Evolutionary conservation across 108 stramenopile genomes (phyloP).

Genomic region (Nannochloropsis salina): DNA sequence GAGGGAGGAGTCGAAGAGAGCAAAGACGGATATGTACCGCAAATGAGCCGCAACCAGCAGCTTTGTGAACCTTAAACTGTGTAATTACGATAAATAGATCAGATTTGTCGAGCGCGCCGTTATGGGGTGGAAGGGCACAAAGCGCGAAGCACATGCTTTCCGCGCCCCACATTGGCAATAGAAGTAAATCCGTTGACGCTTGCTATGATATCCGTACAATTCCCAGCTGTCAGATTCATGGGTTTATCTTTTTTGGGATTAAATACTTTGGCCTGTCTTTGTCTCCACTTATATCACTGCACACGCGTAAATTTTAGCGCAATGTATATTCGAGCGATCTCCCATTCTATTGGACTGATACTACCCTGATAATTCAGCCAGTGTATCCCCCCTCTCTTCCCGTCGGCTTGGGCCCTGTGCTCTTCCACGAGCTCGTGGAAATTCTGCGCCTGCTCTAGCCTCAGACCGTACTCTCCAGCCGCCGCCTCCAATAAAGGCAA

Average conservation of each 20-base stretch:
- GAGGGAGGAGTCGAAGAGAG: neutral
- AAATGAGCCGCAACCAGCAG: too few relatives aligned
- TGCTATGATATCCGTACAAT: too few relatives aligned
- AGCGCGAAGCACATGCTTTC: neutral
- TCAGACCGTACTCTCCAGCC: conserved; percentile 33
- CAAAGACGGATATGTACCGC: neutral
- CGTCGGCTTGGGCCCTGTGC: conserved; percentile 22
- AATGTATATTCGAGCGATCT: conserved; percentile 26
- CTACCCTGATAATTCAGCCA: conserved; percentile 37
- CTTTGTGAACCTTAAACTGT: too few relatives aligned
- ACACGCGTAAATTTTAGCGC: neutral
- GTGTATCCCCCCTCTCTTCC: conserved; percentile 28
- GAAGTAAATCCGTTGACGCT: too few relatives aligned
- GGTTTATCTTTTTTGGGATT: neutral
- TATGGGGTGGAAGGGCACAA: neutral
- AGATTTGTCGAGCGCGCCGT: too few relatives aligned
- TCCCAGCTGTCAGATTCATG: neutral
- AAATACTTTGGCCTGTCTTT: too few relatives aligned
- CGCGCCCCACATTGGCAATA: too few relatives aligned
- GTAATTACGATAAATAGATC: too few relatives aligned
- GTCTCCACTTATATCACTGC: neutral
- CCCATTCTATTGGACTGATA: conserved; percentile 42
- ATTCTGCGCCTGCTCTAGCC: conserved; percentile 40
- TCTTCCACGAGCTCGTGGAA: conserved; percentile 42
- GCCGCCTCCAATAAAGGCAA: conserved; percentile 35